Evolutionary conservation across 768 basidiomycete genomes (phyloP), one percentile per base, ranked within the genome.

Genomic region (Cantharellus cinnabarinus): DNA sequence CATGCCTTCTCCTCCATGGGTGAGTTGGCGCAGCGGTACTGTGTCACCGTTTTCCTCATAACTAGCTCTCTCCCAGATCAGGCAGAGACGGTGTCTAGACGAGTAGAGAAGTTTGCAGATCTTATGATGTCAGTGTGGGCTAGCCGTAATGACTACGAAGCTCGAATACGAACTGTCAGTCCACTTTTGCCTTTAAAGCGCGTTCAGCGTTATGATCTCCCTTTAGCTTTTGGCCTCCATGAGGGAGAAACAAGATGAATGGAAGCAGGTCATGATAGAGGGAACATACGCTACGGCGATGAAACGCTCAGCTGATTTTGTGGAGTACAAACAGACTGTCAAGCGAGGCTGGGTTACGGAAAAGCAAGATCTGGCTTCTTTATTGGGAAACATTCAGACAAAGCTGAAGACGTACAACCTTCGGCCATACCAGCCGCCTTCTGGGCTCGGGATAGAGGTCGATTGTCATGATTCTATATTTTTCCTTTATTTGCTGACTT

Each of bases 1-100:
- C 95, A 98, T 67, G 93, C 94, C 0, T 99, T 99, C 69, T 94
- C 91, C 0, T 83, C 88, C 0, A 93, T 95, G 84, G 89, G 93
- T 93, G 63, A 56, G 79, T 70, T 41, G 20, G 20, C 20, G 20
- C 20, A 29, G 20, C 20, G 20, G 20, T 29, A 10, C 10, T 48
- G 56, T 5, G 39, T 0, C n/a, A 62, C 37, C 48, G n/a, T 3
- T 52, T 41, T 37, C 4, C 37, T 39, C 37, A 39, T 40, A 5
- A 39, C 35, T 57, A 15, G 42, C 14, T 48, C 65, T 50, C 14
- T 50, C 5, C 34, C 63, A 95, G 94, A 98, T 65, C 93, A 95
- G 69, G 85, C 88, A 3, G 89, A 97, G 69, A 95, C 90, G 0
- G 90, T 90, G 20, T 85, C 90, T 1, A 79, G 93, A 56, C 77